phyloP scores from a whole-genome alignment of 345 rosid species.

The Syzygium jambos region DNA sequence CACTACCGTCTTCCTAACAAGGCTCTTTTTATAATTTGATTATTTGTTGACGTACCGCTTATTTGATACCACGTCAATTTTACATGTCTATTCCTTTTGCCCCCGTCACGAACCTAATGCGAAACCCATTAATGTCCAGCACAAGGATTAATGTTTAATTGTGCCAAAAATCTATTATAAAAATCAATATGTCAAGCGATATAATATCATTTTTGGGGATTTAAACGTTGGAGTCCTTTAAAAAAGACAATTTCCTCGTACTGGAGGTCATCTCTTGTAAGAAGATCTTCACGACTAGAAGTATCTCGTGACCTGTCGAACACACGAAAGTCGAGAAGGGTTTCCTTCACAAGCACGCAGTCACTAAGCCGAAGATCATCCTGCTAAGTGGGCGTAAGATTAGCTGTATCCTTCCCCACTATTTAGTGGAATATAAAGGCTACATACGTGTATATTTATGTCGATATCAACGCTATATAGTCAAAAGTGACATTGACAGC shows the following conservation, averaged over 20 bases:
- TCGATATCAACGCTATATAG: not conserved
- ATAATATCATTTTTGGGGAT: not conserved
- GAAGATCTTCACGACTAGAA: not conserved
- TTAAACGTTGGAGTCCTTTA: not conserved
- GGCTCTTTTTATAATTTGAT: not conserved
- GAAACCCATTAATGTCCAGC: not conserved
- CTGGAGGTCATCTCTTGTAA: not conserved
- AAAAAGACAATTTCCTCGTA: not conserved
- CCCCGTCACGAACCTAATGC: not conserved
- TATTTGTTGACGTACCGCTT: not conserved
- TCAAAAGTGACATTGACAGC: not conserved
- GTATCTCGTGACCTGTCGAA: not conserved
- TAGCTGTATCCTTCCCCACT: not conserved
- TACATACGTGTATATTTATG: not conserved
- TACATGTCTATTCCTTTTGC: not conserved
- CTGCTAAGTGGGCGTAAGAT: not conserved
- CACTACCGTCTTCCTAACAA: not conserved
- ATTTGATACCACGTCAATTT: not conserved
- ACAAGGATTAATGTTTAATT: not conserved
- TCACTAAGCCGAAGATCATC: not conserved
- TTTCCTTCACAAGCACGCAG: not conserved
- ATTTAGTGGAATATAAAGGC: not conserved
- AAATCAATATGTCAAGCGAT: not conserved
- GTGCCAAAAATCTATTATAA: not conserved
- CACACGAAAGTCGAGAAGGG: not conserved